phyloP scores from a whole-genome alignment of 495 filamentous ascomycete genomes.

The Hyaloscypha bicolor region DNA sequence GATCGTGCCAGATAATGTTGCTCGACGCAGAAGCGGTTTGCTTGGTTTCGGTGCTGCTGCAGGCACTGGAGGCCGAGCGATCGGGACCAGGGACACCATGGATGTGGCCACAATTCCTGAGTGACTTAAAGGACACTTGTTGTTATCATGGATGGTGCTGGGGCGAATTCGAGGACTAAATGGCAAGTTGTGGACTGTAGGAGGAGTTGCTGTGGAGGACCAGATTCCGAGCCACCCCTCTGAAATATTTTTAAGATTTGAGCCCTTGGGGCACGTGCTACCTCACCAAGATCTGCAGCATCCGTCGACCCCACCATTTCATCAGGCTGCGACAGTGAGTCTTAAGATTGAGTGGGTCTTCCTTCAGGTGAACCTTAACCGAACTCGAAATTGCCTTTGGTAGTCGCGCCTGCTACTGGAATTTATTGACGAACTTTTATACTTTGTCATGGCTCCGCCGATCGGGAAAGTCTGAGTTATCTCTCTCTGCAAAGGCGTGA shows the following conservation, averaged over 20 bases:
- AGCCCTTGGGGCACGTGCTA: not conserved
- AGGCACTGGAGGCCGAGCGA: slow-evolving; percentile 9
- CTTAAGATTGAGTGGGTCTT: no score
- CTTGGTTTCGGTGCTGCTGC: slow-evolving; percentile 19
- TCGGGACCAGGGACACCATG: slow-evolving; percentile 32
- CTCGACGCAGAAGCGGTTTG: slow-evolving; percentile 32
- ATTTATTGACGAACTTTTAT: no score
- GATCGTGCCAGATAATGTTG: slow-evolving; percentile 28
- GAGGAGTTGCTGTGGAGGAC: not conserved
- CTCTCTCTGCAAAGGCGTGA: no score
- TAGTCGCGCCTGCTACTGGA: no score
- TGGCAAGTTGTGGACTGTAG: not conserved
- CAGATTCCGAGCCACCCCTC: not conserved
- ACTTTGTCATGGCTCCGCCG: no score
- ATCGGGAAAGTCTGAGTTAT: no score
- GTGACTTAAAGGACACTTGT: not conserved
- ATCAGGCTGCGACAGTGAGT: not conserved
- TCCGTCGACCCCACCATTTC: not conserved
- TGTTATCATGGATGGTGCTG: slow-evolving; percentile 8
- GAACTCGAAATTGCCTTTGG: no score
- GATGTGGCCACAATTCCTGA: slow-evolving; percentile 6
- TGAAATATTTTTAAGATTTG: not conserved
- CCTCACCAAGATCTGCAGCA: not conserved
- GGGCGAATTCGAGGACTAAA: not conserved
- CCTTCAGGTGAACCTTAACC: no score